Evolutionary conservation across 1,284 basidiomycete genomes (phyloP), one percentile per base, ranked within the genome.

Genomic region (Ceratobasidium sp.): DNA sequence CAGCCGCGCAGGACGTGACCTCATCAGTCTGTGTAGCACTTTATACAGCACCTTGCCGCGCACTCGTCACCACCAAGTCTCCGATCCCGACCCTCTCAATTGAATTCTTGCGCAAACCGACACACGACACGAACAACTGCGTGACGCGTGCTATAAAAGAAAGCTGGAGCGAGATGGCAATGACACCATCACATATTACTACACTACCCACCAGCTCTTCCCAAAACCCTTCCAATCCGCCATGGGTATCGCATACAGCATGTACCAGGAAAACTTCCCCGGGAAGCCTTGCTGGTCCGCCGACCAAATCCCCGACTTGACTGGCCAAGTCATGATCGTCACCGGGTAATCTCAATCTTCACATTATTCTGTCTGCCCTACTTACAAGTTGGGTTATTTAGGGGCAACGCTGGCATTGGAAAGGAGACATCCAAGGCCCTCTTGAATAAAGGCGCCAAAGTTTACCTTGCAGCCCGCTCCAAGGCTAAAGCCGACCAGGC

Each of bases 401-500:
- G 38, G 7, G 72, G 75, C n/a, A 75, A 72, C 48, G 44, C 67
- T 9, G 77, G 77, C 6, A 74, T 77, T 46, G 76, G 75, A 14
- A 70, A 72, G 25, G 74, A 74, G 61, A 75, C 72, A 1, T 64
- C 53, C 54, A 74, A 74, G 40, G 73, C 73, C 7, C 81, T 88
- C 16, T 82, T 90, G 53, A 74, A 77, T 6, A 83, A 84, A 71
- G 85, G 87, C 42, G 88, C 88, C 5, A 88, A 83, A 73, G 89
- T 92, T 0, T 90, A 89, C 77, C 81, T 91, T 75, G 87, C 86
- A 1, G 83, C 83, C 21, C 83, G 90, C 21, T 84, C 80, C 75
- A 76, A 80, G 72, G 76, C 79, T 36, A 86, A 84, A 70, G 87
- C 84, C 0, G 74, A 81, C 38, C 78, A 77, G 0, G 66, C 66